phyloP scores from a whole-genome alignment of 2,329 filamentous ascomycete genomes.

The Hymenotorrendiella dingleyae region DNA sequence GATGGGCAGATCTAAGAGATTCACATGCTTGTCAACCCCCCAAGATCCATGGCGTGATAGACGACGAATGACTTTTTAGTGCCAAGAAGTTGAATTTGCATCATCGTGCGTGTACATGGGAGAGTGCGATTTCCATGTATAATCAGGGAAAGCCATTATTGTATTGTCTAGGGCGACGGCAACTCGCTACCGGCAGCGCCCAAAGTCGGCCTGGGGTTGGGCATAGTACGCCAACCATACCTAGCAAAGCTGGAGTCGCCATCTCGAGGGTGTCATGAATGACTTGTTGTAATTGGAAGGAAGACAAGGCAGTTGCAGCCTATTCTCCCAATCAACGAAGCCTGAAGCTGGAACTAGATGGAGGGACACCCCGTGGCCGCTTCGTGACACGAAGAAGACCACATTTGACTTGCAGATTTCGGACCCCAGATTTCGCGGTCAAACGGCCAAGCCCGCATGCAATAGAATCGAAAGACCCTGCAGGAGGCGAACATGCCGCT shows the following conservation, averaged over 20 bases:
- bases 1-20: not conserved
- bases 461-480: not conserved
- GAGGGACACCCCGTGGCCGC: not conserved
- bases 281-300: not conserved
- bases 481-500: too few species aligned
- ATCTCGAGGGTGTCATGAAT: not conserved
- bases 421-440: too few species aligned
- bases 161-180: not conserved
- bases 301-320: not conserved
- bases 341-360: not conserved
- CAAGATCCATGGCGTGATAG: not conserved
- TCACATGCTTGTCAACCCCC: conserved; percentile 4
- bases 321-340: not conserved
- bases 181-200: not conserved
- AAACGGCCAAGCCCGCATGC: not conserved
- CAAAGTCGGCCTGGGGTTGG: too few species aligned
- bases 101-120: too few species aligned
- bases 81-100: too few species aligned
- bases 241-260: not conserved
- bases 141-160: not conserved
- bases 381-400: not conserved
- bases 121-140: not conserved
- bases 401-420: too few species aligned
- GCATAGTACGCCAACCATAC: conserved; percentile 1
- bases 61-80: too few species aligned